A percentile compares a stretch with the other conserved stretches of the same genome.
These are phyloP conservation scores for Pyrenophora graminea DNA, from an alignment of 2,329 filamentous ascomycete species.

Conservation along the genomic window DNA sequence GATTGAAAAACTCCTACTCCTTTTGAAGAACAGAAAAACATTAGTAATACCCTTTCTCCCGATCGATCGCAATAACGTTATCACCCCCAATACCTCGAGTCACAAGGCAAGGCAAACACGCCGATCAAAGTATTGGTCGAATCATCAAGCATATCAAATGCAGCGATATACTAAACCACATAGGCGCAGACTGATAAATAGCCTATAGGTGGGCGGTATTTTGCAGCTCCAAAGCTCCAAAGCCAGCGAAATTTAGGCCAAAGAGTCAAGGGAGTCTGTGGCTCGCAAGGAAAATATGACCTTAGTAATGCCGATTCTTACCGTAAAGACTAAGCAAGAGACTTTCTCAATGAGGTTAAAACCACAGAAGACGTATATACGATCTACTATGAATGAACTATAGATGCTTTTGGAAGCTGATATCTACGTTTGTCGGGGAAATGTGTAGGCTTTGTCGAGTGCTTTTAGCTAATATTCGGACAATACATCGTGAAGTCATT, in stretches of 20 bases:
- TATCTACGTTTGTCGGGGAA: no score
- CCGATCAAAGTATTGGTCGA: no score
- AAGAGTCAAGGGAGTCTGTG: constrained; percentile 25
- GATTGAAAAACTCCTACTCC: constrained; percentile 17
- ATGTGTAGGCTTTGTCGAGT: no score
- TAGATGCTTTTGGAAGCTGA: no score
- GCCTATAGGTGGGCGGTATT: constrained; percentile 37
- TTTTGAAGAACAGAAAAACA: constrained; percentile 24
- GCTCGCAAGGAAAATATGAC: constrained; percentile 38
- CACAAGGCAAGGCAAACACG: no score
- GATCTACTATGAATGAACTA: no score
- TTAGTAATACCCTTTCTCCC: constrained; percentile 17
- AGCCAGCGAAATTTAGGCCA: constrained; percentile 30
- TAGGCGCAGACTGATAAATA: no score
- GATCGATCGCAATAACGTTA: no score
- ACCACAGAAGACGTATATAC: no score
- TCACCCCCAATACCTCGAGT: no score
- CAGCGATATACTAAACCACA: no score
- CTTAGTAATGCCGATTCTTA: constrained; percentile 36
- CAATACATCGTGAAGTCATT: constrained; percentile 9
- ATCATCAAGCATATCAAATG: no score
- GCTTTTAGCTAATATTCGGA: background rate
- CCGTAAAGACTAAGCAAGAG: constrained; percentile 46
- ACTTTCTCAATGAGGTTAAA: constrained; percentile 46
- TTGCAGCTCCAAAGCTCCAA: constrained; percentile 43